A percentile compares a stretch with the other conserved stretches of the same genome.
Evolutionary conservation across 108 stramenopile genomes (phyloP).

Genomic region (Skeletonema menzelii): DNA sequence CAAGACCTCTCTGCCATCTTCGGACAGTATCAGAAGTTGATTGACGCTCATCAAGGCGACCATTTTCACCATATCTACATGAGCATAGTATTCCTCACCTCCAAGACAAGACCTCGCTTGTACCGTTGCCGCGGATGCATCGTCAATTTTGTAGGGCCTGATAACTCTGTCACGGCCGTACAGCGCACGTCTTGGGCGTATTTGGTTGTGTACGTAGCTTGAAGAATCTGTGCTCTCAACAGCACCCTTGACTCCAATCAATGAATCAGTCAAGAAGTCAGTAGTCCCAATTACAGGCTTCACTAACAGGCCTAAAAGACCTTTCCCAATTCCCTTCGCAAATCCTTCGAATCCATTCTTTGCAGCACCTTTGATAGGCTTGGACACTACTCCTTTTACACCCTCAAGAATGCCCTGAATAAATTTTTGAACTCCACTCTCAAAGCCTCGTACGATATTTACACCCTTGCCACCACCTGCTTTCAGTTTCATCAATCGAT

Average conservation of each 20-base stretch:
- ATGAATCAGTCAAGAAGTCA: constrained; percentile 88
- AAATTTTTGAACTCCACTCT: constrained; percentile 70
- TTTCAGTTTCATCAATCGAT: constrained; percentile 44
- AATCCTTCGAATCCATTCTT: constrained; percentile 81
- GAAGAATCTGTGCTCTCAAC: constrained; percentile 43
- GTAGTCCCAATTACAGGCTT: constrained; percentile 93
- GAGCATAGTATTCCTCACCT: constrained; percentile 69
- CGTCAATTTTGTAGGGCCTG: constrained; percentile 56
- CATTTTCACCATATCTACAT: constrained; percentile 63
- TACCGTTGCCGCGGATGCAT: constrained; percentile 67
- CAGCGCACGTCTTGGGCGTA: constrained; percentile 70
- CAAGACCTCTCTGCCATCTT: constrained; percentile 64
- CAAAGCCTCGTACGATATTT: constrained; percentile 67
- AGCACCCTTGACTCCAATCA: constrained; percentile 82
- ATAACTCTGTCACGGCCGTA: constrained; percentile 67
- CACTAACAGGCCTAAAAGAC: constrained; percentile 84
- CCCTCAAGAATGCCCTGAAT: constrained; percentile 80
- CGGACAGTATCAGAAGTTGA: constrained; percentile 55
- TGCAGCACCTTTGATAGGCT: constrained; percentile 84
- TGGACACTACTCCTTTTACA: constrained; percentile 75
- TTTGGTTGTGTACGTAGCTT: constrained; percentile 31
- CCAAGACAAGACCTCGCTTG: constrained; percentile 64
- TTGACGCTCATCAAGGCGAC: constrained; percentile 69
- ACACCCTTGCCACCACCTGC: constrained; percentile 34
- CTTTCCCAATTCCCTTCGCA: constrained; percentile 82